These are phyloP conservation scores for Nicotiana rustica DNA, from an alignment of 305 asterid genomes.

Conservation along the genomic window DNA sequence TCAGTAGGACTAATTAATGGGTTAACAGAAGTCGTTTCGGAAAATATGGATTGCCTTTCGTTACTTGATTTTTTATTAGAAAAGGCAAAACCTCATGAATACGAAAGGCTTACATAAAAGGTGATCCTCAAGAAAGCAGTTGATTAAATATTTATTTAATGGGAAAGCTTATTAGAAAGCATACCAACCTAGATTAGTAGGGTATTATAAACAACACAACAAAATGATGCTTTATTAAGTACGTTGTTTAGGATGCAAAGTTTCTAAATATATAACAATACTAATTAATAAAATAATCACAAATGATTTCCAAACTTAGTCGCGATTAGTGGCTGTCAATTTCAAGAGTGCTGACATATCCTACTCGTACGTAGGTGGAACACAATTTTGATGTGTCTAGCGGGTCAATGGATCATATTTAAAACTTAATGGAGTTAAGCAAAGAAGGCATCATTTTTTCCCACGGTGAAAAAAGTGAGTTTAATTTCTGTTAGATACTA, in stretches of 20 bases:
- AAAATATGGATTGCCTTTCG: conserved; percentile 42
- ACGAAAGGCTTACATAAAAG: conserved; percentile 26
- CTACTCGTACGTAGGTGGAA: conserved; percentile 15
- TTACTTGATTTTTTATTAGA: conserved; percentile 34
- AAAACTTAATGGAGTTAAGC: neutral
- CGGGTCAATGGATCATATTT: neutral
- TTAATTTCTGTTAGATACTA: too few species aligned
- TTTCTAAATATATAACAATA: neutral
- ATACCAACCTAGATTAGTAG: neutral
- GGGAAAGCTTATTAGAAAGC: neutral
- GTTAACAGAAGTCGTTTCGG: conserved; percentile 41
- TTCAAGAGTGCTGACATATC: conserved; percentile 28
- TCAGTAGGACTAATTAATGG: conserved; percentile 38
- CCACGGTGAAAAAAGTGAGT: too few species aligned
- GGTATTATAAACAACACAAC: neutral
- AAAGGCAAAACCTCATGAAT: conserved; percentile 23
- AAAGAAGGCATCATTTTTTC: neutral
- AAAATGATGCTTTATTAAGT: neutral
- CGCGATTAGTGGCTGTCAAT: conserved; percentile 27
- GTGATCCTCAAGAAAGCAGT: conserved; percentile 25
- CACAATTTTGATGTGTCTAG: conserved; percentile 14
- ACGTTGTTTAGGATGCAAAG: neutral
- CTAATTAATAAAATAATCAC: neutral
- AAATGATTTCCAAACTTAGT: conserved; percentile 23
- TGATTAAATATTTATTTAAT: conserved; percentile 40